phyloP scores from a whole-genome alignment of 345 rosid species.

The Salix arbutifolia region DNA sequence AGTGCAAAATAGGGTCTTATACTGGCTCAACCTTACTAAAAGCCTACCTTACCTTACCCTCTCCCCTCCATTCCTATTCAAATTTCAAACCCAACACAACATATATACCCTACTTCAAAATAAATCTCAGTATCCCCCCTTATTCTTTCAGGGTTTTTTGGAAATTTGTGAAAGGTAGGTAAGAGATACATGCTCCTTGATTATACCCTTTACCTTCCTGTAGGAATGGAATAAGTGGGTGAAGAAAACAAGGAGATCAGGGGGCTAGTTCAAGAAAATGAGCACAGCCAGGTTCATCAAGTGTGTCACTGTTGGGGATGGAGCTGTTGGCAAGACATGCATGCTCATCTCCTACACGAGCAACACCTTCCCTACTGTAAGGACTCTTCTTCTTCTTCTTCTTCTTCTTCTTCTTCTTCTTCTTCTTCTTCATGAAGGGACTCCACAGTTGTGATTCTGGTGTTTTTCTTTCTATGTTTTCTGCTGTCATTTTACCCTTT shows the following conservation, averaged over 20 bases:
- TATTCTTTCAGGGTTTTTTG: neutral
- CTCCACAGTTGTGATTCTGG: no score
- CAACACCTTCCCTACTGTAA: slow-evolving; percentile 54
- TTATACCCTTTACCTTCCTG: neutral
- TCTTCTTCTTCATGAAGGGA: neutral
- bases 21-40: slow-evolving; percentile 17
- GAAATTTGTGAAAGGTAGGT: slow-evolving; percentile 2
- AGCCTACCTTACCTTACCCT: neutral
- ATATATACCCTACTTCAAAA: no score
- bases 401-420: neutral
- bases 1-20: accelerated
- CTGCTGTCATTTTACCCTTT: neutral
- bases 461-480: neutral
- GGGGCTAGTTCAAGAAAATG: slow-evolving; percentile 19
- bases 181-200: neutral
- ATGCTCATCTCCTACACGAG: slow-evolving; percentile 55
- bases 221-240: neutral
- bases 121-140: neutral
- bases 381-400: neutral
- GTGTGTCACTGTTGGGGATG: slow-evolving; percentile 57
- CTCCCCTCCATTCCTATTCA: slow-evolving; percentile 30
- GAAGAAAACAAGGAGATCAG: neutral
- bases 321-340: slow-evolving; percentile 56
- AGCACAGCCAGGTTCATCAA: slow-evolving; percentile 53
- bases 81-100: slow-evolving; percentile 14